Conservation (phyloP, 2,329 filamentous ascomycete genomes). For the Zymoseptoria brevis region DNA sequence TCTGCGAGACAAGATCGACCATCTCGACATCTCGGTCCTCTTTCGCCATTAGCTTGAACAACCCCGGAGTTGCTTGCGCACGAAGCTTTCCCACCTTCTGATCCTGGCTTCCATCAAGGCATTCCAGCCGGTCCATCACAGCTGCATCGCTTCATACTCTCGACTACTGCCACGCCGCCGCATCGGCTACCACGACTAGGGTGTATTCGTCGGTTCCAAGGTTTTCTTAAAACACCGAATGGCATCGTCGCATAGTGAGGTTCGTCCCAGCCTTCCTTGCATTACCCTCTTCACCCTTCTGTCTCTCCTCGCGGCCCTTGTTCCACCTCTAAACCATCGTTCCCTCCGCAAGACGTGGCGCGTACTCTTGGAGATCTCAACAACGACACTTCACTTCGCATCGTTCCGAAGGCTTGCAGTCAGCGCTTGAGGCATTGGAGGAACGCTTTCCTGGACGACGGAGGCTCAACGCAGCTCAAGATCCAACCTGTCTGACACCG, state of each 20-base stretch:
- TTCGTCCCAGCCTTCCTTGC: conserved; percentile 20
- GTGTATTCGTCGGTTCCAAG: conserved; percentile 10
- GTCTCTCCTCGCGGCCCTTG: conserved; percentile 12
- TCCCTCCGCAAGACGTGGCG: conserved; percentile 17
- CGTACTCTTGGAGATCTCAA: conserved; percentile 10
- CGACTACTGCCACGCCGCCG: conserved; percentile 11
- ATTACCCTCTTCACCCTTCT: conserved; percentile 15
- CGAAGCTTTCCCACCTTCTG: background rate
- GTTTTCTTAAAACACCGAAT: conserved; percentile 16
- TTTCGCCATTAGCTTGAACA: background rate
- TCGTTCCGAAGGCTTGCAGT: conserved; percentile 9
- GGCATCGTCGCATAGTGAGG: conserved; percentile 18
- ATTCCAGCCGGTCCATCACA: conserved; percentile 13
- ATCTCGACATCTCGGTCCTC: conserved; percentile 8
- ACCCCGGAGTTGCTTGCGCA: background rate
- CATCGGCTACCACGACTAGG: conserved; percentile 16
- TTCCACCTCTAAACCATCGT: conserved; percentile 15
- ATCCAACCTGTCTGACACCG: conserved; percentile 17
- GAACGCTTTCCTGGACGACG: conserved; percentile 3
- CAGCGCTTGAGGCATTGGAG: conserved; percentile 12
- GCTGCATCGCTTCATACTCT: conserved; percentile 13
- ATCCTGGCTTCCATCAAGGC: conserved; percentile 3
- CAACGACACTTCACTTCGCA: conserved; percentile 5
- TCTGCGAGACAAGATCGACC: conserved; percentile 13
- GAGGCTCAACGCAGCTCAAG: conserved; percentile 4